phyloP scores from a whole-genome alignment of 2,329 filamentous ascomycete genomes.

The Scedosporium aurantiacum region DNA sequence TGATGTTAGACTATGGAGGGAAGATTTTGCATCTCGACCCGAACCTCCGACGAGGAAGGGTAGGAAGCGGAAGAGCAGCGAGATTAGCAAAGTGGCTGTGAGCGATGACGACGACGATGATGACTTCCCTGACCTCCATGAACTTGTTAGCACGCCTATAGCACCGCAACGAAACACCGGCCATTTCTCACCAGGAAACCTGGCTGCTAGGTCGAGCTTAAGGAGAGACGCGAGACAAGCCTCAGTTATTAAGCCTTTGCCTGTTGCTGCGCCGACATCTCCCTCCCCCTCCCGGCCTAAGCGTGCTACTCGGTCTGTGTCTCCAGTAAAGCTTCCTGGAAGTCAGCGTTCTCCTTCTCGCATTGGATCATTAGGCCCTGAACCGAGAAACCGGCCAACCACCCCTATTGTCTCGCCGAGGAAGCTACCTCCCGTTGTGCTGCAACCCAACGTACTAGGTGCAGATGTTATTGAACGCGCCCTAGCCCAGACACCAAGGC shows the following conservation, averaged over 20 bases:
- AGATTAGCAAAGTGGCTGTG: conserved; percentile 23
- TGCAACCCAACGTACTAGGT: conserved; percentile 3
- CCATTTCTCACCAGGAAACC: not conserved
- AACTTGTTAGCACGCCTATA: conserved; percentile 28
- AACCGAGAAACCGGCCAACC: not conserved
- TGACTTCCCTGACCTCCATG: conserved; percentile 42
- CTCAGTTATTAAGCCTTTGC: not conserved
- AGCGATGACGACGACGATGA: conserved; percentile 17
- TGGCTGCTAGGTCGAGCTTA: not conserved
- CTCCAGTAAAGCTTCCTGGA: not conserved
- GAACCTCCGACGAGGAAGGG: not conserved
- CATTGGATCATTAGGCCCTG: not conserved
- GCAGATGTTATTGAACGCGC: conserved; percentile 1
- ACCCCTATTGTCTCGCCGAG: not conserved
- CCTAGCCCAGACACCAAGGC: conserved; percentile 3
- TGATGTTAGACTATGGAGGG: conserved; percentile 4
- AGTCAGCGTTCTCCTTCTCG: not conserved
- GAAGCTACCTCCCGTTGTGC: not conserved
- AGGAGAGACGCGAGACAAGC: not conserved
- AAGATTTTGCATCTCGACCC: not conserved
- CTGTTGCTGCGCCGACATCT: not conserved
- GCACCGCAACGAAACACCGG: conserved; percentile 16
- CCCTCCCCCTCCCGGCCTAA: not conserved
- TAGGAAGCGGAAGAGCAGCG: conserved; percentile 42
- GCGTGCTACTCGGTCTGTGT: not conserved